A percentile compares a stretch with the other conserved stretches of the same genome.
phyloP scores from a whole-genome alignment of 2,329 filamentous ascomycete genomes.

The Colletotrichum siamense region DNA sequence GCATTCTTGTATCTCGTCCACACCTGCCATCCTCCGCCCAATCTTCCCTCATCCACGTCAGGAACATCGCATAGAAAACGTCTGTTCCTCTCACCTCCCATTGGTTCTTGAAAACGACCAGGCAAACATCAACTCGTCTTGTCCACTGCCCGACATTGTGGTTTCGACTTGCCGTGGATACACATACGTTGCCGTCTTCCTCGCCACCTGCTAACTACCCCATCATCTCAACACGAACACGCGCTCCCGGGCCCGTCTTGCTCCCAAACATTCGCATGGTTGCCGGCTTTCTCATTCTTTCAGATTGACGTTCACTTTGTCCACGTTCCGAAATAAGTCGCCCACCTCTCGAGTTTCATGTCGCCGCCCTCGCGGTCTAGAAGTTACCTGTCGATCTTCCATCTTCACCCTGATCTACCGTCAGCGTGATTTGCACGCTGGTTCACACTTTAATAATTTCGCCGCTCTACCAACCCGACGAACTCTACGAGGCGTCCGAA shows the following conservation, averaged over 20 bases:
- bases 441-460: not conserved
- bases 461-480: not conserved
- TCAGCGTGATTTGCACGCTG: not conserved
- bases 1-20: not conserved
- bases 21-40: not conserved
- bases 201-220: not conserved
- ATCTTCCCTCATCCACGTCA: not conserved
- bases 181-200: not conserved
- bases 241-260: slow-evolving; percentile 5
- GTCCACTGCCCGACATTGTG: not conserved
- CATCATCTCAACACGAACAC: slow-evolving; percentile 13
- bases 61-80: not conserved
- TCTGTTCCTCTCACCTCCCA: not conserved
- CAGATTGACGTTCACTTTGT: not conserved
- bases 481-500: not conserved
- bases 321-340: not conserved
- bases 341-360: not conserved
- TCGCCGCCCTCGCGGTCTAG: not conserved
- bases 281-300: not conserved
- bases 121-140: not conserved
- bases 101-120: not conserved
- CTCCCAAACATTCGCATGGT: not conserved
- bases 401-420: not conserved
- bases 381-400: not conserved
- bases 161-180: not conserved